Percentiles rank a stretch among this genome's conserved stretches.
These are phyloP conservation scores for Lentinula detonsa DNA, from an alignment of 768 basidiomycete species.

Conservation along the genomic window DNA sequence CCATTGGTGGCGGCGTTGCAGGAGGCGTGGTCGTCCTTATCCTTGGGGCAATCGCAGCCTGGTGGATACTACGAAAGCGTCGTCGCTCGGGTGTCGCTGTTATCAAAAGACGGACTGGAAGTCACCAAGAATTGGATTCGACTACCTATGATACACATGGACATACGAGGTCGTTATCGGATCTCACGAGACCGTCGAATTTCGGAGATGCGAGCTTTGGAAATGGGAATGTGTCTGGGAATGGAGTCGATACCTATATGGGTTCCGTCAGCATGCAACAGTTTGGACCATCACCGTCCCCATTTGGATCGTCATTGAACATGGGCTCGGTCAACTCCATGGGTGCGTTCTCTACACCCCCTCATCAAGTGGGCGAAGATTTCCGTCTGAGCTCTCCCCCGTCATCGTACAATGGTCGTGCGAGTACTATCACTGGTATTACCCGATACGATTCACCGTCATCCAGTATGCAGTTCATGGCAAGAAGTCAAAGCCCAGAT, in stretches of 20 bases:
- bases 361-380: neutral
- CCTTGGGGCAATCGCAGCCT: neutral
- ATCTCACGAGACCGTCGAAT: neutral
- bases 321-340: neutral
- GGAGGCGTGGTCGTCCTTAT: neutral
- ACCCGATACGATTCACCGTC: constrained; percentile 1
- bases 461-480: constrained; percentile 1
- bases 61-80: neutral
- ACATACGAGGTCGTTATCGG: neutral
- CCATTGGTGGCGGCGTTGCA: neutral
- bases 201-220: neutral
- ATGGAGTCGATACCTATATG: neutral
- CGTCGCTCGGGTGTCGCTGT: neutral
- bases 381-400: neutral
- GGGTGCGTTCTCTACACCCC: neutral
- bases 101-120: neutral
- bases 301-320: neutral
- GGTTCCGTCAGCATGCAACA: neutral
- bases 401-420: neutral
- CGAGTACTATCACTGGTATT: neutral
- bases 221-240: neutral
- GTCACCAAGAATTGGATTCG: neutral
- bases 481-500: neutral
- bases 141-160: neutral
- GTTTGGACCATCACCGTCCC: neutral